A percentile compares a stretch with the other conserved stretches of the same genome.
These are phyloP conservation scores for Moesziomyces sp. DNA, from an alignment of 1,284 basidiomycete species.

Conservation along the genomic window DNA sequence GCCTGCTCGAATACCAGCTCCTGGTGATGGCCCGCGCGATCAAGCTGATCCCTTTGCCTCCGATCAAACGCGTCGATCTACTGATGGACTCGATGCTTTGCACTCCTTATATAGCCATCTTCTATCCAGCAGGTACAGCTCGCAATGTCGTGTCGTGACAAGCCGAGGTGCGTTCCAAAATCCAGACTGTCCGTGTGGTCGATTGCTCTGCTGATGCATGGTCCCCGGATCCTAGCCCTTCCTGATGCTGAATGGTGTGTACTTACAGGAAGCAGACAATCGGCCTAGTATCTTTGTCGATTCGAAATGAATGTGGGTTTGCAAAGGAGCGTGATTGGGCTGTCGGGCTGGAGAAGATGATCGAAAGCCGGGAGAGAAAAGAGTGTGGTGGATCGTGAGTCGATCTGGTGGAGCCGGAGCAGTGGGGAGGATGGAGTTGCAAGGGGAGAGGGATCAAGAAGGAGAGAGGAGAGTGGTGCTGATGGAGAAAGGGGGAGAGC, in stretches of 20 bases:
- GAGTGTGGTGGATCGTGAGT: constrained; percentile 29
- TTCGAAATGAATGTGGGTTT: constrained; percentile 27
- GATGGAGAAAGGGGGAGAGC: constrained; percentile 5
- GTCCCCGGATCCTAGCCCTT: neutral
- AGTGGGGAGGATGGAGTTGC: constrained; percentile 1
- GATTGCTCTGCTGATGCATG: constrained; percentile 1
- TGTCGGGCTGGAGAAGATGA: constrained; percentile 6
- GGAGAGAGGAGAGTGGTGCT: constrained; percentile 22
- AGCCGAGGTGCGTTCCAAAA: no score
- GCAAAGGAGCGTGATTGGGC: constrained; percentile 38
- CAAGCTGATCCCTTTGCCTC: no score
- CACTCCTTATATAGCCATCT: no score
- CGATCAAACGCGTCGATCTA: no score
- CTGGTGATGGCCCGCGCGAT: no score
- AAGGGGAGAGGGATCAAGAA: constrained; percentile 20
- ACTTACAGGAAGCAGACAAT: constrained; percentile 28
- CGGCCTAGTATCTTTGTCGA: constrained; percentile 8
- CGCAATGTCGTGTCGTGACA: no score
- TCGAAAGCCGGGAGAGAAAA: constrained; percentile 18
- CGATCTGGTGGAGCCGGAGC: constrained; percentile 12
- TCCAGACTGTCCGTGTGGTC: no score
- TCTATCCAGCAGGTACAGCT: no score
- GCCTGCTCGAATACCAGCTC: no score
- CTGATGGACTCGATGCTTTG: no score
- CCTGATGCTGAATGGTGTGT: neutral